Base-by-base conservation (phyloP, 2,329 filamentous ascomycete genomes). In the Phoma herbarum region DNA sequence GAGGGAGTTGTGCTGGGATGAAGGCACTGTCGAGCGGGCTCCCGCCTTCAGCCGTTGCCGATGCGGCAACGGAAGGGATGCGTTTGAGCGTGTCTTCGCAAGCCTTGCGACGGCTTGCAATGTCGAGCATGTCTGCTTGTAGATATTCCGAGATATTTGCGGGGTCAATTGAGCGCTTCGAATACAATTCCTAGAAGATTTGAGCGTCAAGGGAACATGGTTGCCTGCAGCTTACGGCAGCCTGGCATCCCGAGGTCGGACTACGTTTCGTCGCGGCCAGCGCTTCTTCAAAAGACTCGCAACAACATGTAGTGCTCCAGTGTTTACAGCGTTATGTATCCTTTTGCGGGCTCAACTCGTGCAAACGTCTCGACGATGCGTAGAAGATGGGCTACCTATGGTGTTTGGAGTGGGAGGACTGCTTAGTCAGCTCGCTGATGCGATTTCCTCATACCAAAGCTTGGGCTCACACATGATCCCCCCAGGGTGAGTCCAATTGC, bases 171-270 rank as follows among this genome's bases (percentile, higher is more conserved):
- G 11, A 16, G 39, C 20, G 11, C 18, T 25, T 8, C 12, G 28
- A 6, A 7, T n/a, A 23, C 22, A 28, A 8, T 14, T 7, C 14
- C 49, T 52, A 7, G n/a, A 31, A 11, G 45, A 22, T 4, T 54
- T 42, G 1, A 31, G n/a, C 8, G 59, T 58, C 3, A 57, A 49
- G 4, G 80, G 62, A 6, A 87, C 16, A 26, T 44, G 16, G 42
- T 10, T 44, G 42, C 42, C 42, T 28, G 16, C 11, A 44, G 25
- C 25, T 44, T 5, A 28, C 16, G 35, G 35, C 35, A 39, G 35
- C 35, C 35, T 39, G 18, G 18, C n/a, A n/a, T n/a, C n/a, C n/a
- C n/a, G n/a, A n/a, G n/a, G n/a, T 39, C 8, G 18, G 16, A 1
- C 8, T 7, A 39, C 18, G 35, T 39, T 20, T 2, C 14, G 7